Base-by-base conservation (phyloP, 2,329 filamentous ascomycete genomes). In the Venturiaceae sp. region DNA sequence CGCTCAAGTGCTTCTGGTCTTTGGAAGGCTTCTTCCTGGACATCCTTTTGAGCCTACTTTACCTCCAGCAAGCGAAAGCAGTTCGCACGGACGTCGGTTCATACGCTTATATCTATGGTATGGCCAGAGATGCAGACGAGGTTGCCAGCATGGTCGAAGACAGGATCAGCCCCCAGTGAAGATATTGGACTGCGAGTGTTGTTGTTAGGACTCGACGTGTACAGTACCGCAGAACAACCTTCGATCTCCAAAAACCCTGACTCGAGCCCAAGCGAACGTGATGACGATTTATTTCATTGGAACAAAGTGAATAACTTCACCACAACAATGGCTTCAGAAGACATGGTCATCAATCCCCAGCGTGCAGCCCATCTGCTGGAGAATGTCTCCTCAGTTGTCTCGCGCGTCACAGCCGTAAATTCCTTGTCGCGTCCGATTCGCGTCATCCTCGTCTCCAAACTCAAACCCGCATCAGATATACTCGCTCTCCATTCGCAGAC, bases 381-480 rank as follows among this genome's bases (percentile, higher is more conserved):
- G 58, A 79, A 78, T 61, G 64, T 78, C 36, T 62, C 68, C 2
- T 58, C 52, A 5, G 58, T 61, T 13, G 26, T 36, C 26, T 8
- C n/a, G 30, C 34, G 32, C 2, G 53, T 61, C 58, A 32, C 28
- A 19, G 21, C 55, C 30, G 30, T 44, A 16, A 58, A 58, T 21
- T 26, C 37, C 67, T 67, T 57, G 75, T 77, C 60, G 58, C 66
- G 64, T 59, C 73, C 52, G 37, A 82, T 92, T 62, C 86, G 94
- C 52, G 81, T 99, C 39, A 91, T 99, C 44, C 92, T 94, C 30
- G 94, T 99, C 54, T 96, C 92, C 41, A 99, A 99, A 74, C 80
- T 96, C 64, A 97, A 99, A 75, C 92, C 94, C 14, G 90, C 86
- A 60, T 88, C 88, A 66, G 94, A 99, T 71, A 88, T 99, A 66